A percentile compares a stretch with the other conserved stretches of the same genome.
Conservation (phyloP, 116 monocot species). For the Trichopus zeylanicus region DNA sequence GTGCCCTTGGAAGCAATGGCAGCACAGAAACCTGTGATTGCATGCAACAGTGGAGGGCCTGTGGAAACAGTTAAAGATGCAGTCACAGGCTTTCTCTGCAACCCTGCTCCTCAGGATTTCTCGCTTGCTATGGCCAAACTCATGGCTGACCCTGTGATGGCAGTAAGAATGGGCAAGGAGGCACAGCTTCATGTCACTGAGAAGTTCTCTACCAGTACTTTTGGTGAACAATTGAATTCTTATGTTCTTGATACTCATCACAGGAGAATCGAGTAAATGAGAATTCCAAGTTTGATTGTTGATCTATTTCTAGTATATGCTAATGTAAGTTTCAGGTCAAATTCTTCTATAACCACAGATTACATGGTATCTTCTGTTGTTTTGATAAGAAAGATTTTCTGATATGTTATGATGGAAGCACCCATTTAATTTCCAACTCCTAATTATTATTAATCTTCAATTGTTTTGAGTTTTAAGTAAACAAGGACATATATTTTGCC, state of each 20-base stretch:
- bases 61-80: constrained; percentile 65
- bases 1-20: constrained; percentile 99
- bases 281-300: background rate
- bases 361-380: too few species aligned
- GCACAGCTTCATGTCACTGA: constrained; percentile 54
- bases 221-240: constrained; percentile 68
- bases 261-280: constrained; percentile 43
- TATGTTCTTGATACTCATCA: constrained; percentile 56
- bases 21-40: constrained; percentile 78
- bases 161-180: constrained; percentile 56
- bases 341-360: too few species aligned
- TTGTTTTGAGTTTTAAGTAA: too few species aligned
- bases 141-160: constrained; percentile 28
- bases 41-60: constrained; percentile 89
- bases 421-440: too few species aligned
- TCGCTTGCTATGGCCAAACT: constrained; percentile 58
- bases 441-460: too few species aligned
- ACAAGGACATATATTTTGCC: too few species aligned
- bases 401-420: too few species aligned
- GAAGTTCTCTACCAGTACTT: constrained; percentile 60
- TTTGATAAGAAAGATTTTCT: too few species aligned
- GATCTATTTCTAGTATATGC: too few species aligned
- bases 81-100: constrained; percentile 80
- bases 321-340: too few species aligned
- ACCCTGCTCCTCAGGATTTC: constrained; percentile 62